phyloP scores from a whole-genome alignment of 2,329 filamentous ascomycete genomes.

The Phyllachora maydis region DNA sequence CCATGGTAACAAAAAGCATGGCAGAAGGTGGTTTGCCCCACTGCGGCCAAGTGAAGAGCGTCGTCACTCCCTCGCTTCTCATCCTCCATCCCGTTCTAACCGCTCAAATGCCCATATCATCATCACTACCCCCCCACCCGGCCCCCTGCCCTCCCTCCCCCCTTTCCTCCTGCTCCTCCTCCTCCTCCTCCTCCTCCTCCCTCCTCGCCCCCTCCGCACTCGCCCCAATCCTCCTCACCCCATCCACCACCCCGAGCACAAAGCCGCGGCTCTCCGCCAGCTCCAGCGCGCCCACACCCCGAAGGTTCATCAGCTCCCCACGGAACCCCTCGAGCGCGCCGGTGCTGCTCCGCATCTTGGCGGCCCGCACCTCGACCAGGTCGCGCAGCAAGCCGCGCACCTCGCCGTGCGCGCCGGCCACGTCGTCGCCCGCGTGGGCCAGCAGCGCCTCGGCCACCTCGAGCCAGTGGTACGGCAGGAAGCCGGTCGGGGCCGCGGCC shows the following conservation, averaged over 20 bases:
- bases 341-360: conserved; percentile 66
- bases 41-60: too few relatives aligned
- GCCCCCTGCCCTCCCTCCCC: conserved; percentile 37
- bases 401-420: conserved; percentile 42
- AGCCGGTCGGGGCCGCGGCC: conserved; percentile 41
- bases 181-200: conserved; percentile 51
- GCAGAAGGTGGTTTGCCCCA: too few relatives aligned
- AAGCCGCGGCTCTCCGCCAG: conserved; percentile 72
- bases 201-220: conserved; percentile 58
- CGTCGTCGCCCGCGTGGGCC: conserved; percentile 67
- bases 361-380: conserved; percentile 68
- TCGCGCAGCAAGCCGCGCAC: conserved; percentile 61
- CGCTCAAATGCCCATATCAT: conserved; percentile 25
- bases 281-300: conserved; percentile 83
- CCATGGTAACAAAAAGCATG: too few relatives aligned
- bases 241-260: conserved; percentile 70
- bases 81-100: background rate
- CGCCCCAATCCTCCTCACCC: conserved; percentile 63
- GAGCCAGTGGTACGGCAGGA: conserved; percentile 87
- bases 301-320: conserved; percentile 45
- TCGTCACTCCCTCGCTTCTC: background rate
- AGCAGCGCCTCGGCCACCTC: conserved; percentile 78
- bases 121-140: conserved; percentile 32
- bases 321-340: conserved; percentile 49
- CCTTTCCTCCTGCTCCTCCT: conserved; percentile 29